Evolutionary conservation across 2,329 filamentous ascomycete genomes (phyloP).

Genomic region (Orbilia blumenaviensis): DNA sequence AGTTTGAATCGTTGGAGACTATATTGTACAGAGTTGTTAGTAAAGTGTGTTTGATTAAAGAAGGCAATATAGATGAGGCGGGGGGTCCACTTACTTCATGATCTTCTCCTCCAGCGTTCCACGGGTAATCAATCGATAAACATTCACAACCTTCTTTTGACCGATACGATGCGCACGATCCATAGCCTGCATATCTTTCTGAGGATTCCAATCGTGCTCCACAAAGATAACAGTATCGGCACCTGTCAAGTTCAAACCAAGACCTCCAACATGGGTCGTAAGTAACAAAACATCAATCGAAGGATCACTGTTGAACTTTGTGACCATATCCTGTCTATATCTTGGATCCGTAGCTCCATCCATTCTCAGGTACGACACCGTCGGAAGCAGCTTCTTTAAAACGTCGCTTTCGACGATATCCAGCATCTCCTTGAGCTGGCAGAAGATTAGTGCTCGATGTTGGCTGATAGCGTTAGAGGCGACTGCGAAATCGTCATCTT

Average conservation of each 20-base stretch:
- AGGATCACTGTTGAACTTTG: slow-evolving; percentile 97
- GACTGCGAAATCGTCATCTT: slow-evolving; percentile 67
- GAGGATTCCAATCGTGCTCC: slow-evolving; percentile 99
- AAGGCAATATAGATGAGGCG: no score
- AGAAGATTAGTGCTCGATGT: slow-evolving; percentile 95
- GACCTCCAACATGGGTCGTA: slow-evolving; percentile 92
- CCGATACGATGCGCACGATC: slow-evolving; percentile 97
- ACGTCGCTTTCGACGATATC: slow-evolving; percentile 98
- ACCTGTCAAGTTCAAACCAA: slow-evolving; percentile 93
- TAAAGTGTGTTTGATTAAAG: neutral
- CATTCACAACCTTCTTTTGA: slow-evolving; percentile 99
- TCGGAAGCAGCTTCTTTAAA: slow-evolving; percentile 86
- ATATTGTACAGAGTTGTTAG: slow-evolving; percentile 39
- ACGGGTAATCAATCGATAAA: slow-evolving; percentile 94
- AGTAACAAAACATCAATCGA: slow-evolving; percentile 93
- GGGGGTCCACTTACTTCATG: slow-evolving; percentile 68
- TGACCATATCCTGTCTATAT: slow-evolving; percentile 96
- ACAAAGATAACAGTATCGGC: slow-evolving; percentile 99
- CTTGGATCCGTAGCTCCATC: slow-evolving; percentile 93
- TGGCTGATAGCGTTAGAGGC: slow-evolving; percentile 86
- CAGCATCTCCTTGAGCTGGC: slow-evolving; percentile 99
- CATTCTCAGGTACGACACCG: slow-evolving; percentile 90
- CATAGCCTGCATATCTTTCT: slow-evolving; percentile 99
- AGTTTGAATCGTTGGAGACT: slow-evolving; percentile 99
- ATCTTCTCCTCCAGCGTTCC: slow-evolving; percentile 99